Conservation (phyloP, 805 yeast genomes). For the Cyberlindnera sargentensis region DNA sequence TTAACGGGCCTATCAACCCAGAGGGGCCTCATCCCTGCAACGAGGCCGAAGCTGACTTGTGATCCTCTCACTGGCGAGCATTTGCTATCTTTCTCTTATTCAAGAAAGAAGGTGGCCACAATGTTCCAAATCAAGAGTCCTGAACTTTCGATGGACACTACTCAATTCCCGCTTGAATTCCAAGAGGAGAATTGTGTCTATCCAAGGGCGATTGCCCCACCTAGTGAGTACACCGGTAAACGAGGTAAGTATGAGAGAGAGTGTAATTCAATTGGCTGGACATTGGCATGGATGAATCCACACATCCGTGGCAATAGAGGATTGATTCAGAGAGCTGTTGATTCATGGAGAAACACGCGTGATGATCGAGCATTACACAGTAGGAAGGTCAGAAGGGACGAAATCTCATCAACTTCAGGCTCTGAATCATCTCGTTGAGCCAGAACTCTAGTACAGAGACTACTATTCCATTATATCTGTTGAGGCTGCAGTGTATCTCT, state of each 20-base stretch:
- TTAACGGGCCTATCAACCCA: constrained; percentile 16
- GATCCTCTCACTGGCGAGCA: constrained; percentile 26
- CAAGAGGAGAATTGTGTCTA: constrained; percentile 37
- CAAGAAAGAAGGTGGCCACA: constrained; percentile 25
- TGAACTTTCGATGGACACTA: constrained; percentile 2
- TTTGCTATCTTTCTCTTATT: constrained; percentile 25
- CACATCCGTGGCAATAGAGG: constrained; percentile 38
- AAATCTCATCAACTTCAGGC: no score
- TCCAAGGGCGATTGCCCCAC: constrained; percentile 39
- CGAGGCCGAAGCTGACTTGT: constrained; percentile 18
- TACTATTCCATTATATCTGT: no score
- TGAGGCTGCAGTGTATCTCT: no score
- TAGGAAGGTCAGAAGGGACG: not conserved
- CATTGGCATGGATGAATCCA: constrained; percentile 36
- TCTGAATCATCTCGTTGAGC: no score
- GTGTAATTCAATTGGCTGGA: constrained; percentile 45
- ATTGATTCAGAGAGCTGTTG: constrained; percentile 44
- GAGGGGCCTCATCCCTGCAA: constrained; percentile 31
- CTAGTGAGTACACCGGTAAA: constrained; percentile 36
- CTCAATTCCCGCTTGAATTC: constrained; percentile 26
- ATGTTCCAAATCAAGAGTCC: constrained; percentile 22
- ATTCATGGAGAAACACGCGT: constrained; percentile 43
- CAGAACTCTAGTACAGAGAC: no score
- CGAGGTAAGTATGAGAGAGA: constrained; percentile 38
- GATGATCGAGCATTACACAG: constrained; percentile 27